Evolutionary conservation across 208 protist genomes (phyloP), one percentile per base, ranked within the genome.

Genomic region (Leishmania martiniquensis): DNA sequence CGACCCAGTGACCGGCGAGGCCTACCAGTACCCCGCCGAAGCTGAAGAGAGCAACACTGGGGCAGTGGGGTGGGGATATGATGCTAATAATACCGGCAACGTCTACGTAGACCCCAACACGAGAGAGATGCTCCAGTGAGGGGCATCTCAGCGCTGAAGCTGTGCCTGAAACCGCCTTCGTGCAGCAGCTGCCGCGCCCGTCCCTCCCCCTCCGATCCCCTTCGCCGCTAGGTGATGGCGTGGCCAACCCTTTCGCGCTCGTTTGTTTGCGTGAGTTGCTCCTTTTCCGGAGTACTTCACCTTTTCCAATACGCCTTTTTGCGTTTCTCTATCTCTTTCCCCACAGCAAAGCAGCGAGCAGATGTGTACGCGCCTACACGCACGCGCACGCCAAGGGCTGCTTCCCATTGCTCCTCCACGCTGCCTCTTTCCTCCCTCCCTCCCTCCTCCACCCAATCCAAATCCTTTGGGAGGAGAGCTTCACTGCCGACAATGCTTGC

Each of bases 1-100:
- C 22, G 75, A 85, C 47, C 76, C 72, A 15, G 39, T 49, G 2
- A 83, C 74, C 29, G 82, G 82, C 15, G 73, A 86, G 52, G 79
- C 72, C 9, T 85, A 85, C 37, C 82, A 85, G 57, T 85, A 81
- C 59, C 34, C 77, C 13, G 45, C n/a, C 4, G 34, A 70, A 9
- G n/a, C 66, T 10, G 25, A n/a, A 52, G 39, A 52, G 5, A 51
- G 4, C 42, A 32, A 51, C n/a, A 13, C 2, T 44, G 29, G 12
- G 39, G 69, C 25, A 70, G 54, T 34, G 32, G 71, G 37, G 71
- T 49, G 70, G 59, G 70, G 6, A 37, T 25, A 81, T 5, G 66
- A 39, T 52, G 75, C 25, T 22, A 52, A 25, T 39, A 54, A 29
- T 15, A 13, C 78, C 39, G 29, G 4, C 25, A 69, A 69, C 42